phyloP scores from a whole-genome alignment of 1,284 basidiomycete genomes.

The Omphalotus olearius region DNA sequence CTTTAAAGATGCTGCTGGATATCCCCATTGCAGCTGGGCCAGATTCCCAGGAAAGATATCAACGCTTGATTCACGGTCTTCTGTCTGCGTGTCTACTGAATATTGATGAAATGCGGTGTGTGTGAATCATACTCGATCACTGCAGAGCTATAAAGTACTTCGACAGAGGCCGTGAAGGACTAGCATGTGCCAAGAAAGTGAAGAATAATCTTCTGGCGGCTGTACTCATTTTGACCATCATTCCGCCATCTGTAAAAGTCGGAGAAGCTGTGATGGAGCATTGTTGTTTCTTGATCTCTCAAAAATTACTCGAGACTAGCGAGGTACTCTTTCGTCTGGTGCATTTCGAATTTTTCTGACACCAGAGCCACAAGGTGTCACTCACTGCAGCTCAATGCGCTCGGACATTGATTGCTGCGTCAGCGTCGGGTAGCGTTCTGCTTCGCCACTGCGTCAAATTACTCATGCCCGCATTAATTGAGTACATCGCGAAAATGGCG shows the following conservation, averaged over 20 bases:
- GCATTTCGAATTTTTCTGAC: constrained; percentile 15
- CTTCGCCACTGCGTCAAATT: constrained; percentile 72
- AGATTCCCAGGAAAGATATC: constrained; percentile 23
- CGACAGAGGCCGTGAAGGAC: constrained; percentile 72
- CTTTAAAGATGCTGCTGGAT: constrained; percentile 73
- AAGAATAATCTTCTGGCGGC: constrained; percentile 89
- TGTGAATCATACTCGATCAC: constrained; percentile 5
- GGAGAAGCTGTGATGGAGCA: constrained; percentile 81
- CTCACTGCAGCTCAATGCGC: constrained; percentile 89
- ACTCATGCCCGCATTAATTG: constrained; percentile 77
- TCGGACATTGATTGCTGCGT: constrained; percentile 72
- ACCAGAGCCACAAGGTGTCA: constrained; percentile 48
- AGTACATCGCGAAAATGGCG: constrained; percentile 70
- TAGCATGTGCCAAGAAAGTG: constrained; percentile 77
- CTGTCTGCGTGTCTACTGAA: constrained; percentile 83
- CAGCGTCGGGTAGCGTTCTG: constrained; percentile 56
- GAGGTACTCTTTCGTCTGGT: constrained; percentile 49
- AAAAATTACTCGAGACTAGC: constrained; percentile 62
- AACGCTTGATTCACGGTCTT: constrained; percentile 75
- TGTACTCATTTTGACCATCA: constrained; percentile 81
- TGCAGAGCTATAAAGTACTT: background rate
- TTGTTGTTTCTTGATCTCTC: constrained; percentile 78
- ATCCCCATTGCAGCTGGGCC: constrained; percentile 33
- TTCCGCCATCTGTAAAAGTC: constrained; percentile 66
- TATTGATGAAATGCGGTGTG: constrained; percentile 89